Percentiles rank a stretch among this genome's conserved stretches.
Evolutionary conservation across 345 rosid genomes (phyloP).

Genomic region (Atalantia buxifolia): DNA sequence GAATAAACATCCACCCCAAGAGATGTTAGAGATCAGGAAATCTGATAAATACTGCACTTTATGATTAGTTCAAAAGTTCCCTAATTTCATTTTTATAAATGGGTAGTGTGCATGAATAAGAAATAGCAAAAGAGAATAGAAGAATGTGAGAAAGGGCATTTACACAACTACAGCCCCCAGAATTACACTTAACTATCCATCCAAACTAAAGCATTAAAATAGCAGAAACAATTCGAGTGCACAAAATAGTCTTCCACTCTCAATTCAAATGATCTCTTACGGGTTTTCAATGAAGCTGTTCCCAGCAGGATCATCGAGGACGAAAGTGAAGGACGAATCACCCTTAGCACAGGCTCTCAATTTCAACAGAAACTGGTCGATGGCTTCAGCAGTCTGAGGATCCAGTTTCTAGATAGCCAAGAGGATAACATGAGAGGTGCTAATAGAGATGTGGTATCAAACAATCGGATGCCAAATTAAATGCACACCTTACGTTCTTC

Average conservation of each 20-base stretch:
- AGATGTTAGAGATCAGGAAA: background rate
- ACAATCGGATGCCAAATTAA: background rate
- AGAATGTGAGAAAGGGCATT: background rate
- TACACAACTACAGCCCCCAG: background rate
- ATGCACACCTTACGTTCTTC: conserved; percentile 75
- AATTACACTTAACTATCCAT: conserved; percentile 3
- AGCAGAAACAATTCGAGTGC: background rate
- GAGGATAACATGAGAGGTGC: conserved; percentile 7
- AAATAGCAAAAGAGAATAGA: background rate
- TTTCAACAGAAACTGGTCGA: conserved; percentile 75
- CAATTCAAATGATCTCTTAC: conserved; percentile 40
- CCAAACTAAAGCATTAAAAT: background rate
- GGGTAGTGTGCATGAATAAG: background rate
- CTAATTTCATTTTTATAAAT: background rate
- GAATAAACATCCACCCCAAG: background rate
- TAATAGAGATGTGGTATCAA: background rate
- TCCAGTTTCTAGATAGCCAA: conserved; percentile 63
- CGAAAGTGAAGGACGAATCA: conserved; percentile 57
- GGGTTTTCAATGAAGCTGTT: conserved; percentile 95
- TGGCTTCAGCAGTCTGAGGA: conserved; percentile 85
- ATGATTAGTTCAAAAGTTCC: background rate
- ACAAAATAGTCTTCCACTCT: conserved; percentile 1
- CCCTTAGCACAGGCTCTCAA: conserved; percentile 78
- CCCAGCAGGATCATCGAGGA: conserved; percentile 93
- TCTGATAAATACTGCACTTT: background rate